These are phyloP conservation scores for Wickerhamiella australiensis DNA, from an alignment of 805 yeast species.

Conservation along the genomic window DNA sequence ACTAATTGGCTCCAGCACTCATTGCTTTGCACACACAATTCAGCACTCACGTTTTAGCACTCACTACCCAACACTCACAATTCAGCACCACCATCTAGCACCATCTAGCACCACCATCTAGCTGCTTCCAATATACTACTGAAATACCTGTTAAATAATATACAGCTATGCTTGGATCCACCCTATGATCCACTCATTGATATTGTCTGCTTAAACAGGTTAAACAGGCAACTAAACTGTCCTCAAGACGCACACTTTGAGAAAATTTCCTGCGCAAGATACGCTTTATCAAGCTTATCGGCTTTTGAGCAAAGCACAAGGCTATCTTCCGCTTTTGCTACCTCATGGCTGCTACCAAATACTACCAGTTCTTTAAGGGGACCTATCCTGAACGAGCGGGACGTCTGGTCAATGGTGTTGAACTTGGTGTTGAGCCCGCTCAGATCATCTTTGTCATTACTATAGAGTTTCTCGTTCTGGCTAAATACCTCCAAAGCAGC, in stretches of 20 bases:
- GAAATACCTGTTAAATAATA: no score
- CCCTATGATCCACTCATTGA: no score
- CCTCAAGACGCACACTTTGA: neutral
- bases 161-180: no score
- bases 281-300: constrained; percentile 2
- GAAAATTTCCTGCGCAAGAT: neutral
- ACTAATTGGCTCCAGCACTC: no score
- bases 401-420: neutral
- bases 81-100: no score
- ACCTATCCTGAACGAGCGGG: neutral
- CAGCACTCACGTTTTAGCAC: no score
- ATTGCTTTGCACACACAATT: no score
- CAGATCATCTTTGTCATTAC: neutral
- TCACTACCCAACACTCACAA: no score
- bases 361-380: constrained; percentile 4
- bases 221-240: no score
- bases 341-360: neutral
- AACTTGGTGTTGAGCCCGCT: neutral
- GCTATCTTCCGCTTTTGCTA: neutral
- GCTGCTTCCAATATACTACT: no score
- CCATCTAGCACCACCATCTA: no score
- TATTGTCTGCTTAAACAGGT: no score
- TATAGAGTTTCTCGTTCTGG: neutral
- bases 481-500: constrained; percentile 4
- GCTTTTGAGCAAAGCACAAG: constrained; percentile 1